Percentiles rank a stretch among this genome's conserved stretches.
Evolutionary conservation across 257 asterid species (phyloP).

Genomic region (Prunella vulgaris): DNA sequence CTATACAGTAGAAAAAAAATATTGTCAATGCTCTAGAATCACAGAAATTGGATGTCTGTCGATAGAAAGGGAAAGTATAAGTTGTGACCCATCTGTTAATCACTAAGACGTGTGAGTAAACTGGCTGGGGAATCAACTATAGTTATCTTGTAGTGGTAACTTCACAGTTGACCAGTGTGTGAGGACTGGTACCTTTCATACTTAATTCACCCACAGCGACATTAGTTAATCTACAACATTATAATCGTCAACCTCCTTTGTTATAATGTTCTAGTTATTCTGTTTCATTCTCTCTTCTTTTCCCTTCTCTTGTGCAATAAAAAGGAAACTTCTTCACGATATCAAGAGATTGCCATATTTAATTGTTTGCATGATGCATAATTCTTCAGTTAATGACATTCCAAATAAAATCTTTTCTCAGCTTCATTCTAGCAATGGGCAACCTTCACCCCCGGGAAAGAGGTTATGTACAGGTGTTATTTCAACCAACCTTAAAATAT

Average conservation of each 20-base stretch:
- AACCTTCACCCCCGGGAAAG: conserved; percentile 59
- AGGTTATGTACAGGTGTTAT: conserved; percentile 63
- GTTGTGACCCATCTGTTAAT: conserved; percentile 1
- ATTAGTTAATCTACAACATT: not conserved
- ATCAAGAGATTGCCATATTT: not conserved
- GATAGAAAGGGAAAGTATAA: not conserved
- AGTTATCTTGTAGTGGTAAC: conserved; percentile 5
- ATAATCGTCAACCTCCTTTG: not conserved
- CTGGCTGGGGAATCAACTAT: not conserved
- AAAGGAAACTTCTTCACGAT: conserved; percentile 9
- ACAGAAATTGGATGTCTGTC: not conserved
- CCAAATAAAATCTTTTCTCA: conserved; percentile 31
- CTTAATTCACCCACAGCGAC: conserved; percentile 1
- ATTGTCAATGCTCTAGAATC: conserved; percentile 14
- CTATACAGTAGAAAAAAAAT: conserved; percentile 4
- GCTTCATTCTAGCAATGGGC: conserved; percentile 91
- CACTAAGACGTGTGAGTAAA: not conserved
- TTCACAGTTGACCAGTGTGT: conserved; percentile 6
- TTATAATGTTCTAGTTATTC: not conserved
- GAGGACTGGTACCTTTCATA: not conserved
- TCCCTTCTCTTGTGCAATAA: conserved; percentile 3
- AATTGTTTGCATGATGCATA: not conserved
- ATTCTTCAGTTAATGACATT: conserved; percentile 15
- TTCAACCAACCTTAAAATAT: conserved; percentile 10
- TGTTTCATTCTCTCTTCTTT: not conserved